A percentile compares a stretch with the other conserved stretches of the same genome.
Evolutionary conservation across 225 moss, liverwort and hornwort genomes (phyloP).

Genomic region (Ulota crispa): DNA sequence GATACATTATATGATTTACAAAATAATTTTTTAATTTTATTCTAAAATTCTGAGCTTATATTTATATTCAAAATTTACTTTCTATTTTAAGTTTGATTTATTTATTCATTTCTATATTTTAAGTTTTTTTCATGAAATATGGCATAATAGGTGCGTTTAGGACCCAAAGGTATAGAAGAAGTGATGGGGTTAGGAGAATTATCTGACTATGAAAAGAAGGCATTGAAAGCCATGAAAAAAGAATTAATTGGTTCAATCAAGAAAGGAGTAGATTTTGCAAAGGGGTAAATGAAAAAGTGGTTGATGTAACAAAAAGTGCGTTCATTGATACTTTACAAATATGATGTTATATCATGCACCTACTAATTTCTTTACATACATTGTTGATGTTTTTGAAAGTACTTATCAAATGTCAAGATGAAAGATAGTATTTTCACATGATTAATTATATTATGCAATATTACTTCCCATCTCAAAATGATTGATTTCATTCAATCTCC

Average conservation of each 20-base stretch:
- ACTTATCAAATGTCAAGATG: neutral
- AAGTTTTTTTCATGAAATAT: neutral
- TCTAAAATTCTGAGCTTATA: too few species aligned
- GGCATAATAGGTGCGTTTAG: conserved; percentile 44
- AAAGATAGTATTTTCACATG: neutral
- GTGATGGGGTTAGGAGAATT: conserved; percentile 54
- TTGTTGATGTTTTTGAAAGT: neutral
- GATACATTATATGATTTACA: too few species aligned
- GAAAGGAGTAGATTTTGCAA: conserved; percentile 63
- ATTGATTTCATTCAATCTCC: too few species aligned
- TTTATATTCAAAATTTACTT: too few species aligned
- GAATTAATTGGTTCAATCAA: conserved; percentile 60
- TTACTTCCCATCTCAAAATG: too few species aligned
- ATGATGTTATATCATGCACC: accelerated
- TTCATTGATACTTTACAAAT: too few species aligned
- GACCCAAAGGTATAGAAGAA: conserved; percentile 57
- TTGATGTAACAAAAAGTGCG: neutral
- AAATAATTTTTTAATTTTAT: too few species aligned
- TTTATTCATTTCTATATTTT: neutral
- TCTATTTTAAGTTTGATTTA: too few species aligned
- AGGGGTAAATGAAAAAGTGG: neutral
- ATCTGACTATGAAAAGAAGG: conserved; percentile 57
- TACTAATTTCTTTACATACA: neutral
- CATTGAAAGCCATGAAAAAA: conserved; percentile 58
- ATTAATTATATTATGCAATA: neutral